A percentile compares a stretch with the other conserved stretches of the same genome.
Conservation (phyloP, 192 early-diverging fungal species). For the Chytriomyces confervae region DNA sequence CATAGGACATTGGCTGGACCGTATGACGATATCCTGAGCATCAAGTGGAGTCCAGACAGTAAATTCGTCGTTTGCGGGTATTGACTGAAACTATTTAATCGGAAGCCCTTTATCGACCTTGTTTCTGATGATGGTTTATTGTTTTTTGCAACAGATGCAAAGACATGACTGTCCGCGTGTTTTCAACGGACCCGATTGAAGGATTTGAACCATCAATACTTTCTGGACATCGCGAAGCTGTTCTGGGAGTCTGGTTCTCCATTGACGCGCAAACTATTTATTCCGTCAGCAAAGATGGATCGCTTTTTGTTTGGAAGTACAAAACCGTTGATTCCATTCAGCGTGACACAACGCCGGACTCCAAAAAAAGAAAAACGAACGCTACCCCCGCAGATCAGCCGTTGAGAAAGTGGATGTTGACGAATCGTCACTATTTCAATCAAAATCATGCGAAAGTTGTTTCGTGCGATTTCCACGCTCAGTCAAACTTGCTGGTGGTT, state of each 20-base stretch:
- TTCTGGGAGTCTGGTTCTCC: conserved; percentile 86
- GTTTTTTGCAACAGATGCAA: conserved; percentile 55
- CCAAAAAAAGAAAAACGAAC: conserved; percentile 58
- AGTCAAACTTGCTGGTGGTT: conserved; percentile 77
- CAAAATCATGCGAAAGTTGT: conserved; percentile 79
- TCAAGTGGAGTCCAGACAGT: conserved; percentile 90
- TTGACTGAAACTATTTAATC: neutral
- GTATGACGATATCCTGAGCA: conserved; percentile 81
- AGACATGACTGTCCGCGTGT: conserved; percentile 83
- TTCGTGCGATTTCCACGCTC: conserved; percentile 77
- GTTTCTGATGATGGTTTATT: conserved; percentile 45
- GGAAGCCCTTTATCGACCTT: conserved; percentile 22
- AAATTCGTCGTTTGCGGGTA: conserved; percentile 63
- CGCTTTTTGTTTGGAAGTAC: conserved; percentile 80
- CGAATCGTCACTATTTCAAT: conserved; percentile 74
- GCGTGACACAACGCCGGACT: conserved; percentile 29
- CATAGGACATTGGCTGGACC: conserved; percentile 79
- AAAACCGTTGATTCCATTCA: conserved; percentile 21
- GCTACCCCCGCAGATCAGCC: conserved; percentile 40
- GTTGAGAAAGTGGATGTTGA: conserved; percentile 19
- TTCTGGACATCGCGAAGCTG: conserved; percentile 82
- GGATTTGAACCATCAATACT: conserved; percentile 77
- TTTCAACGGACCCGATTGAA: conserved; percentile 72
- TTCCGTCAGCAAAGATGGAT: conserved; percentile 87
- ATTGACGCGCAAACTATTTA: conserved; percentile 74